A percentile compares a stretch with the other conserved stretches of the same genome.
phyloP scores from a whole-genome alignment of 2,329 filamentous ascomycete species.

The Alternaria brassicicola region DNA sequence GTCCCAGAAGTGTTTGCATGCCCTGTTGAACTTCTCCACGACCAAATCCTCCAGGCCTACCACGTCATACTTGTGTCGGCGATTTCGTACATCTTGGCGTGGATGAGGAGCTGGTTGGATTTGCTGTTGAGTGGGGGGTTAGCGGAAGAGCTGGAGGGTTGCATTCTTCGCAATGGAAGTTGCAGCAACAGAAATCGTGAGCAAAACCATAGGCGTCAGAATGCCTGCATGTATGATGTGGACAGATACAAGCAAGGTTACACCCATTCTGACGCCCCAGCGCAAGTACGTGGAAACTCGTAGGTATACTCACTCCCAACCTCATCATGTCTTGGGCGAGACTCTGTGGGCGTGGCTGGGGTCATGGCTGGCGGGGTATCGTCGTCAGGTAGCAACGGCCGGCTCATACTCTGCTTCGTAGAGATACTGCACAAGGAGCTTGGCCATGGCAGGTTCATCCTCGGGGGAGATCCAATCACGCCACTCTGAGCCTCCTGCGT shows the following conservation, averaged over 20 bases:
- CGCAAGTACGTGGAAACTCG: not conserved
- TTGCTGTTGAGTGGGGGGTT: not conserved
- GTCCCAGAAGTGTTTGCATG: not conserved
- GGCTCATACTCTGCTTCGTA: not conserved
- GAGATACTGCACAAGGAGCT: not conserved
- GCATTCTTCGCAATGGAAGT: not conserved
- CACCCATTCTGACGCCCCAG: not conserved
- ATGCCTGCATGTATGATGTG: not conserved
- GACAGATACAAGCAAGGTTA: not conserved
- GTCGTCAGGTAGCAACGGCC: not conserved
- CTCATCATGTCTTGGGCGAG: no score
- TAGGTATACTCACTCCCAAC: not conserved
- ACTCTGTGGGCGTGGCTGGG: no score
- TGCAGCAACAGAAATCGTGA: accelerated
- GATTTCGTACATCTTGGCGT: constrained; percentile 1
- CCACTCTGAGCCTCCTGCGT: no score
- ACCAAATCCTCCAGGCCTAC: not conserved
- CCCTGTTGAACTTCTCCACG: not conserved
- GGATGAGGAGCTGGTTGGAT: not conserved
- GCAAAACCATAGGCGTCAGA: not conserved
- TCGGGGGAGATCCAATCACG: not conserved
- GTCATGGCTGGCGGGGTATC: not conserved
- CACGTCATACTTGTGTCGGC: constrained; percentile 6
- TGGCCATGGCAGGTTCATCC: not conserved
- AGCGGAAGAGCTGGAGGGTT: not conserved